These are phyloP conservation scores for Lactifluus rugatus DNA, from an alignment of 768 basidiomycete genomes.

Conservation along the genomic window DNA sequence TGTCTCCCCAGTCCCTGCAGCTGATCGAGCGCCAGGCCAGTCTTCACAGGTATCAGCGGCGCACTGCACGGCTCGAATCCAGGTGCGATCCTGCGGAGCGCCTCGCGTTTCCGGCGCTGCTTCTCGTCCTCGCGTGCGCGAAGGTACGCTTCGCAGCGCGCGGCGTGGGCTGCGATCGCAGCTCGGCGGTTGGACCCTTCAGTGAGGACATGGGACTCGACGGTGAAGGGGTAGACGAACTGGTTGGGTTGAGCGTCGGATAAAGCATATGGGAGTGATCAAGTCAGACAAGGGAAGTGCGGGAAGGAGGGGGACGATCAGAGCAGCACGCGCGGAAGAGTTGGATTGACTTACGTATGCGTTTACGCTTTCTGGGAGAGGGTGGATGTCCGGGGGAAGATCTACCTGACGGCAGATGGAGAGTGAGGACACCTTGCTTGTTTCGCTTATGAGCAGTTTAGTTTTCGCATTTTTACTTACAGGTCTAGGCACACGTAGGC, in stretches of 20 bases:
- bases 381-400: slow-evolving; percentile 87
- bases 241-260: slow-evolving; percentile 26
- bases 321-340: neutral
- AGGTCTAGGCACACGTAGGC: slow-evolving; percentile 73
- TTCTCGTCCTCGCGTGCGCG: slow-evolving; percentile 69
- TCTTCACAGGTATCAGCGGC: slow-evolving; percentile 12
- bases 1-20: neutral
- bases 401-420: too few relatives aligned
- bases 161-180: slow-evolving; percentile 53
- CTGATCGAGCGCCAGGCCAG: neutral
- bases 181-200: slow-evolving; percentile 63
- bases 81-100: slow-evolving; percentile 68
- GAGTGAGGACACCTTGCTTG: too few relatives aligned
- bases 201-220: slow-evolving; percentile 77
- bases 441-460: too few relatives aligned
- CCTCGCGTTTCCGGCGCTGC: slow-evolving; percentile 50
- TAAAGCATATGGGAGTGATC: neutral
- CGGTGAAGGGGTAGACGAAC: slow-evolving; percentile 95
- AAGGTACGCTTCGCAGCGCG: slow-evolving; percentile 64
- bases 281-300: neutral
- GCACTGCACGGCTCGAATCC: slow-evolving; percentile 47
- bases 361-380: slow-evolving; percentile 81
- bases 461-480: too few relatives aligned
- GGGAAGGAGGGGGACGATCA: neutral
- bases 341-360: slow-evolving; percentile 56